Evolutionary conservation across 495 filamentous ascomycete genomes (phyloP).

Genomic region (Talaromyces adpressus): DNA sequence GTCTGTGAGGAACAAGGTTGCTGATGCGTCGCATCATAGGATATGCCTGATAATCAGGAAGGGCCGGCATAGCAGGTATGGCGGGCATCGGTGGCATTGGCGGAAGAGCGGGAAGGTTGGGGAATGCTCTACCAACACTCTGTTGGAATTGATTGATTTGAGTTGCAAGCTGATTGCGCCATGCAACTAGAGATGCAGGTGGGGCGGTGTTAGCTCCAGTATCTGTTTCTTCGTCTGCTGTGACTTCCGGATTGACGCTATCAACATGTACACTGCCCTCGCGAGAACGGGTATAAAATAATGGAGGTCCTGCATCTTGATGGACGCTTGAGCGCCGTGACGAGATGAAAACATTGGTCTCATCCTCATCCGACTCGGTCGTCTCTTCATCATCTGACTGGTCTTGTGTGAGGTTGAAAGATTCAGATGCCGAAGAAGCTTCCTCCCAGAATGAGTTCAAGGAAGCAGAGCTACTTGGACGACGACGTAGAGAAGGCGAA

Average conservation of each 20-base stretch:
- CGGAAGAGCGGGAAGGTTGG: constrained; percentile 55
- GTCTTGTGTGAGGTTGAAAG: constrained; percentile 35
- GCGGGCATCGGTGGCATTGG: constrained; percentile 51
- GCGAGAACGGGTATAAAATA: constrained; percentile 16
- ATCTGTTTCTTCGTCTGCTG: constrained; percentile 21
- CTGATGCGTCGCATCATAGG: constrained; percentile 68
- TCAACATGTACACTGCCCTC: constrained; percentile 17
- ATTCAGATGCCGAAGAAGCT: constrained; percentile 33
- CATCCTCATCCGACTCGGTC: constrained; percentile 28
- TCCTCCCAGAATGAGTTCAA: constrained; percentile 60
- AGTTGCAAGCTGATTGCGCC: constrained; percentile 67
- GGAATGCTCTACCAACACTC: constrained; percentile 59
- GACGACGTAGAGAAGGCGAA: constrained; percentile 44
- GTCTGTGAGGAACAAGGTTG: constrained; percentile 59
- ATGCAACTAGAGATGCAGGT: constrained; percentile 59
- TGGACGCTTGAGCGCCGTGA: constrained; percentile 38
- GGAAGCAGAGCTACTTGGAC: constrained; percentile 60
- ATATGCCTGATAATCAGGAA: constrained; percentile 68
- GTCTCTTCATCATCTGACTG: constrained; percentile 41
- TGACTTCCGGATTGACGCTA: constrained; percentile 8
- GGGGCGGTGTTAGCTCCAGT: constrained; percentile 41
- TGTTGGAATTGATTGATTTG: constrained; percentile 80
- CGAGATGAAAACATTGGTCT: constrained; percentile 31
- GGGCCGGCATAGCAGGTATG: constrained; percentile 3
- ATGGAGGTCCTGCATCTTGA: constrained; percentile 25